Conservation (phyloP, 495 filamentous ascomycete species). For the Neurospora sp. region DNA sequence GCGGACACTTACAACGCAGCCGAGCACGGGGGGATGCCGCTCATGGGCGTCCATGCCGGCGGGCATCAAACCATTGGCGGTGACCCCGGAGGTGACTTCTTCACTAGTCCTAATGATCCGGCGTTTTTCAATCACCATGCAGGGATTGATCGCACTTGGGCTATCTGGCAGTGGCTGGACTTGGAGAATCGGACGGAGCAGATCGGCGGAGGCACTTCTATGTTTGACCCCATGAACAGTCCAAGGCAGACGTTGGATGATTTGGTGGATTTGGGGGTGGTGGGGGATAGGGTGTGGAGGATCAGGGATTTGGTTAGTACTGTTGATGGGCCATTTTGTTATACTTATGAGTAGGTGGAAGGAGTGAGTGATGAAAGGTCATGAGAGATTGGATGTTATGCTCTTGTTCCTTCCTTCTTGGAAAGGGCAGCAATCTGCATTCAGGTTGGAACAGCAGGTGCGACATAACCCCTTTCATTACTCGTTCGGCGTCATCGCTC, state of each 20-base stretch:
- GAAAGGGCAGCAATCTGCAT: neutral
- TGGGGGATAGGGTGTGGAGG: conserved; percentile 26
- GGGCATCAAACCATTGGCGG: conserved; percentile 35
- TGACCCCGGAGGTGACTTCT: conserved; percentile 38
- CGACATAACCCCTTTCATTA: neutral
- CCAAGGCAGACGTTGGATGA: conserved; percentile 31
- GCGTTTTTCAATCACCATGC: conserved; percentile 59
- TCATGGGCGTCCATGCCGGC: conserved; percentile 29
- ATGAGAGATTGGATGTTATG: neutral
- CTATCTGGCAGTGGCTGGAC: conserved; percentile 53
- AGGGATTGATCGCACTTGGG: conserved; percentile 58
- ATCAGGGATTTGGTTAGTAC: conserved; percentile 37
- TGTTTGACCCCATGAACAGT: conserved; percentile 25
- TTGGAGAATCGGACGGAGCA: conserved; percentile 20
- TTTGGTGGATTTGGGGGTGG: conserved; percentile 31
- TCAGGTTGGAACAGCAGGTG: neutral
- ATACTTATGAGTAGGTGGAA: conserved; percentile 31
- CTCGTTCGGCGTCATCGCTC: neutral
- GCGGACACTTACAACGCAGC: neutral
- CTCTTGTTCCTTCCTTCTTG: neutral
- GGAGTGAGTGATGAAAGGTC: neutral
- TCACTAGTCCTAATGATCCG: conserved; percentile 54
- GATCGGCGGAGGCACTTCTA: conserved; percentile 29
- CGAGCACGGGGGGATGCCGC: conserved; percentile 9
- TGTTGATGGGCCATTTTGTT: conserved; percentile 41